Conservation (phyloP, 2,329 filamentous ascomycete species). For the Colletotrichum tanaceti region DNA sequence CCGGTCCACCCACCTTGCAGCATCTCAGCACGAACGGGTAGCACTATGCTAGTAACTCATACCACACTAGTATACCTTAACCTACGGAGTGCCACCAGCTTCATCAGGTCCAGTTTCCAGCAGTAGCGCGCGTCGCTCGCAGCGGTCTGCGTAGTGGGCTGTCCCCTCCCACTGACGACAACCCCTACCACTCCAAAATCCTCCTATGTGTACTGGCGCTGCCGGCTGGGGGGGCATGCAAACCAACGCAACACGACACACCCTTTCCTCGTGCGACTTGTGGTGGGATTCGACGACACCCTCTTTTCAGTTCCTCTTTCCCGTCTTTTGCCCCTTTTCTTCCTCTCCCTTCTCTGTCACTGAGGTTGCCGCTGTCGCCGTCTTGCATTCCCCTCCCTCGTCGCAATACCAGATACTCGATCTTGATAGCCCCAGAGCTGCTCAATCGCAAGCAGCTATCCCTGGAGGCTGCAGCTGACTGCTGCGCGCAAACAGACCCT, state of each 20-base stretch:
- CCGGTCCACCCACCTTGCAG: slow-evolving; percentile 25
- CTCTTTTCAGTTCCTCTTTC: slow-evolving; percentile 21
- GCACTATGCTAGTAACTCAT: not conserved
- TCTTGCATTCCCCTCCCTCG: not conserved
- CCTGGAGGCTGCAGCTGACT: slow-evolving; percentile 4
- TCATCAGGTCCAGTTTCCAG: slow-evolving; percentile 5
- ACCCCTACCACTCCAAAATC: slow-evolving; percentile 34
- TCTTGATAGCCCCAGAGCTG: slow-evolving; percentile 21
- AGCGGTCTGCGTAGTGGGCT: slow-evolving; percentile 29
- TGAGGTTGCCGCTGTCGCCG: not conserved
- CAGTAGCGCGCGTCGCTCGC: slow-evolving; percentile 19
- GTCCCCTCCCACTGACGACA: slow-evolving; percentile 15
- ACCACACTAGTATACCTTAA: too few relatives aligned
- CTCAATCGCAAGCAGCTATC: slow-evolving; percentile 13
- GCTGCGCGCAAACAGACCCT: slow-evolving; percentile 29
- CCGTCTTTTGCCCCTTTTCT: not conserved
- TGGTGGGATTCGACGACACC: slow-evolving; percentile 31
- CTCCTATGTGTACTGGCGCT: slow-evolving; percentile 37
- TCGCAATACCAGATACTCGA: slow-evolving; percentile 23
- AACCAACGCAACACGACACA: slow-evolving; percentile 19
- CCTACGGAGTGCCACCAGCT: not conserved
- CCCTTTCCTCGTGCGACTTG: slow-evolving; percentile 35
- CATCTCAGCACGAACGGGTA: slow-evolving; percentile 11
- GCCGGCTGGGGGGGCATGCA: slow-evolving; percentile 13
- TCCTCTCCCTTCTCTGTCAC: not conserved